phyloP scores from a whole-genome alignment of 2,329 filamentous ascomycete genomes.

The Paraconiothyrium brasiliense region DNA sequence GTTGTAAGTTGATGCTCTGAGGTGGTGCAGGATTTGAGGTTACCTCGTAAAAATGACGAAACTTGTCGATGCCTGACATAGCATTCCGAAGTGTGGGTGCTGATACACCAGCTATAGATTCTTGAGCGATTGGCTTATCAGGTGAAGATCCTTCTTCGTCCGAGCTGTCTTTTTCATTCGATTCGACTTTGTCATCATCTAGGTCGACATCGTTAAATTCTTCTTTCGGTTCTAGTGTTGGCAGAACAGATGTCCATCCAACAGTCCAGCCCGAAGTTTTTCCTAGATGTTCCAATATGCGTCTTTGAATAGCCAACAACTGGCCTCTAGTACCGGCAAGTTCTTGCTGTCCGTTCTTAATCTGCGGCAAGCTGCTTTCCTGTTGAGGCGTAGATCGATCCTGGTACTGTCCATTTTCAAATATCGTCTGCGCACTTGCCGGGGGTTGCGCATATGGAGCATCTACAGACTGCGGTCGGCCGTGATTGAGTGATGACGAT shows the following conservation, averaged over 20 bases:
- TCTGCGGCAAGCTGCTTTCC: slow-evolving; percentile 29
- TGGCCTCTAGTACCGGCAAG: slow-evolving; percentile 85
- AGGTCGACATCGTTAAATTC: slow-evolving; percentile 52
- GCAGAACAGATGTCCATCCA: slow-evolving; percentile 69
- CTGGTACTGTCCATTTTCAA: slow-evolving; percentile 50
- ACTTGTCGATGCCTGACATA: slow-evolving; percentile 48
- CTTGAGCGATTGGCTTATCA: slow-evolving; percentile 16
- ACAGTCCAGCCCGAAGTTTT: slow-evolving; percentile 77
- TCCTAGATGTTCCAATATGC: slow-evolving; percentile 79
- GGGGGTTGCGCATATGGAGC: slow-evolving; percentile 44
- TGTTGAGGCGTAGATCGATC: slow-evolving; percentile 37
- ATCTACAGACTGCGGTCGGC: slow-evolving; percentile 41
- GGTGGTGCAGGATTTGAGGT: background rate
- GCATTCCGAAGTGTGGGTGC: slow-evolving; percentile 43
- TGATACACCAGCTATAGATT: slow-evolving; percentile 41
- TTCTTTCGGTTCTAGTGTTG: slow-evolving; percentile 33
- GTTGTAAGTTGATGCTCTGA: slow-evolving; percentile 42
- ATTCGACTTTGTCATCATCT: slow-evolving; percentile 34
- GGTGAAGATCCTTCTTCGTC: slow-evolving; percentile 24
- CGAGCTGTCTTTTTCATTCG: slow-evolving; percentile 27
- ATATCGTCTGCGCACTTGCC: slow-evolving; percentile 45
- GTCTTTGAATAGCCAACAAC: slow-evolving; percentile 80
- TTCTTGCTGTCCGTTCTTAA: slow-evolving; percentile 75
- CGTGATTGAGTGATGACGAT: slow-evolving; percentile 65
- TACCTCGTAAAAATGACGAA: slow-evolving; percentile 54